Base-by-base conservation (phyloP, 2,329 filamentous ascomycete species). In the Fusarium compactum region DNA sequence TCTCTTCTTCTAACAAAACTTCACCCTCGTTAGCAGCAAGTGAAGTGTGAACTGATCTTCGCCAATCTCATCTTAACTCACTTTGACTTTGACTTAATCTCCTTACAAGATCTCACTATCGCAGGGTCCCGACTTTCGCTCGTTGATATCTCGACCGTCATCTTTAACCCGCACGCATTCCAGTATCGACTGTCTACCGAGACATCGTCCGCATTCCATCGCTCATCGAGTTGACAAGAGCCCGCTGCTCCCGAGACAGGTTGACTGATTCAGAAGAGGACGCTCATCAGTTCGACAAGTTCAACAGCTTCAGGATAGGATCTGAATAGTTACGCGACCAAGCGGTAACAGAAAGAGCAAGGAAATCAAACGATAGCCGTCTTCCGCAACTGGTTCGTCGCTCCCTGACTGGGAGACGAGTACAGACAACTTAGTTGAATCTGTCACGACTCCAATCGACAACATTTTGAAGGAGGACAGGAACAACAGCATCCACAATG, bases 401-500 rank as follows among this genome's bases (percentile, higher is more conserved):
- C 71, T 76, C 74, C 70, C 72, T 50, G 45, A 48, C 27, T 56
- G 66, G 76, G 69, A 69, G 72, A 75, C 76, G 75, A 69, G 65
- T 63, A 60, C 65, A 67, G 61, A 59, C 53, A 63, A 58, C 54
- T 48, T 24, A 67, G 58, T 64, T 65, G 58, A 51, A 54, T 63
- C 65, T 62, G 61, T 57, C 46, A 30, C 55, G 34, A 51, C 46
- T 74, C 48, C 51, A 44, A 53, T 55, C 50, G n/a, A 46, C 48
- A 58, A 40, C 40, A 29, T 22, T 29, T 58, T 70, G 58, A 71
- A 60, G 59, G 59, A 69, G 68, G 58, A 62, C 55, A 62, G 65
- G 62, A 48, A 61, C 58, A 69, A 59, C 67, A 62, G 43, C 55
- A 62, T 57, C 57, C 48, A 72, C 58, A 34, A 78, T 76, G 71